Base-by-base conservation (phyloP, 2,329 filamentous ascomycete species). In the Calonectria pteridis region DNA sequence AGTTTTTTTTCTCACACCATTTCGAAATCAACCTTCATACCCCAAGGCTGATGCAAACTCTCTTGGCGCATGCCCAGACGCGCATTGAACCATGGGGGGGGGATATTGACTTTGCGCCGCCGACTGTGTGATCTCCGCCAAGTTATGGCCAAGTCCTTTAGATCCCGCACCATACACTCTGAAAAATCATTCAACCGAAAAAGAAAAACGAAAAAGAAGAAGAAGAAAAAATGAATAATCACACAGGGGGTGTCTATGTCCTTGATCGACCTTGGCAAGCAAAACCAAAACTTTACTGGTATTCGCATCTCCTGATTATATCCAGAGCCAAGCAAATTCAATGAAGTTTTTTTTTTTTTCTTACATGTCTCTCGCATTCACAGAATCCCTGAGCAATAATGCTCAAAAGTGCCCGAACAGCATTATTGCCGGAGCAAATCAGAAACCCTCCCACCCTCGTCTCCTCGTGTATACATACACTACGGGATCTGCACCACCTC, bases 401-500 rank as follows among this genome's bases (percentile, higher is more conserved):
- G 20, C 11, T 29, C 26, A 37, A 59, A 14, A n/a, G 29, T n/a
- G n/a, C 10, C 23, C 14, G 23, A 40, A 11, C 20, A 40, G 18
- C 14, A 13, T 37, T 13, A 40, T 26, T 6, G 23, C n/a, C 18
- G 23, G 55, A 43, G 55, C 67, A 63, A 69, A 69, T 33, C 67
- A 46, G 31, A 43, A 43, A 35, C 40, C 35, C 35, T 20, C 49
- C 16, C 18, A 58, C 37, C 26, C 33, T 59, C 35, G 35, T 16
- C 13, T 14, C 11, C 35, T 43, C 55, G n/a, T 62, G 55, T 37
- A 26, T 53, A 50, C 49, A 26, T 53, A 50, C 49, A 65, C 59
- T 46, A n/a, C n/a, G 59, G 53, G 53, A 70, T 49, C 37, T 55
- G 46, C 67, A 70, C 43, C 58, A 70, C 58, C 16, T 63, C 59